These are phyloP conservation scores for Colletotrichum scovillei DNA, from an alignment of 2,329 filamentous ascomycete genomes.

Conservation along the genomic window DNA sequence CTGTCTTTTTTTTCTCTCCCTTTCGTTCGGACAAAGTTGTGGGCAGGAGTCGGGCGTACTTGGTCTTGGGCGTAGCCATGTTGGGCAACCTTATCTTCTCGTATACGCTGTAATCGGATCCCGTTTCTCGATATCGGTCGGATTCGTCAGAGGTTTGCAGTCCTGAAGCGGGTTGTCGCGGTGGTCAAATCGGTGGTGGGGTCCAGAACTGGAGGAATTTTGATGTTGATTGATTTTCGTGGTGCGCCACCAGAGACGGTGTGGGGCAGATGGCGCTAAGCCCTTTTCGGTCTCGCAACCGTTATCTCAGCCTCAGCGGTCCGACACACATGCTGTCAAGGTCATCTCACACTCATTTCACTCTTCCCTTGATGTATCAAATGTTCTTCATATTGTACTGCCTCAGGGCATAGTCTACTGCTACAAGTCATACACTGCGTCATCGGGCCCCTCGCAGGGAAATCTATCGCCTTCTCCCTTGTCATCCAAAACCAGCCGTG, in stretches of 20 bases:
- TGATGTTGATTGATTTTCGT: slow-evolving; percentile 36
- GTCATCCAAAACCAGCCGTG: slow-evolving; percentile 22
- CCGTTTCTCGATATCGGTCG: slow-evolving; percentile 4
- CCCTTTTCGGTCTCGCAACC: slow-evolving; percentile 10
- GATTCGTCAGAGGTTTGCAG: slow-evolving; percentile 17
- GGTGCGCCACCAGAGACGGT: slow-evolving; percentile 32
- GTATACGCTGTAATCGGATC: background rate
- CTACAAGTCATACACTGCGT: slow-evolving; percentile 26
- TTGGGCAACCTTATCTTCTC: background rate
- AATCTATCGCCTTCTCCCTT: slow-evolving; percentile 17
- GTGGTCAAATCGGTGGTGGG: slow-evolving; percentile 33
- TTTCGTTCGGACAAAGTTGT: background rate
- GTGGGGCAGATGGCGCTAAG: slow-evolving; percentile 22
- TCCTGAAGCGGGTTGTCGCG: slow-evolving; percentile 32
- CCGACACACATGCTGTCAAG: background rate
- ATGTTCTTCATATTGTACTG: background rate
- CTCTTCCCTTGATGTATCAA: background rate
- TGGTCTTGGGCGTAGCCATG: slow-evolving; percentile 35
- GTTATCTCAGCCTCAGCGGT: background rate
- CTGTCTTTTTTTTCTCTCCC: background rate
- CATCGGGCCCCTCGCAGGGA: slow-evolving; percentile 1
- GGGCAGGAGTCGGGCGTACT: slow-evolving; percentile 20
- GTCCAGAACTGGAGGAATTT: slow-evolving; percentile 30
- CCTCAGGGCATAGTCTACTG: background rate
- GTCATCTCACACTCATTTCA: background rate